These are phyloP conservation scores for Pichia terricola DNA, from an alignment of 1,139 yeast genomes.

Conservation along the genomic window DNA sequence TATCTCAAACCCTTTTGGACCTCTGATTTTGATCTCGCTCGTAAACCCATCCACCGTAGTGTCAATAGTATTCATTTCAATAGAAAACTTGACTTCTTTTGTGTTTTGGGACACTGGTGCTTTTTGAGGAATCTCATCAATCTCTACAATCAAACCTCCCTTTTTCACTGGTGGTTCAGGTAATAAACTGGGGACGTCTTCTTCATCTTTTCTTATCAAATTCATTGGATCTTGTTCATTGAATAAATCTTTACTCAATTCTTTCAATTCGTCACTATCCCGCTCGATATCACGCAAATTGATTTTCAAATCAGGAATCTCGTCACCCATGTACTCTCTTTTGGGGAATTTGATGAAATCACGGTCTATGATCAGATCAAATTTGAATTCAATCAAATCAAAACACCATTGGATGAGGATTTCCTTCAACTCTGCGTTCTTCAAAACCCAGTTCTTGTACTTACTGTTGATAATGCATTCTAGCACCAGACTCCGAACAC, in stretches of 20 bases:
- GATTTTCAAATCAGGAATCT: conserved; percentile 25
- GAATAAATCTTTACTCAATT: conserved; percentile 7
- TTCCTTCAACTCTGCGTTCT: conserved; percentile 39
- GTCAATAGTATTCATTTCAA: neutral
- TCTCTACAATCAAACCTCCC: conserved; percentile 1
- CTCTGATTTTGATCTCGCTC: too few relatives aligned
- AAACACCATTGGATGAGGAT: conserved; percentile 55
- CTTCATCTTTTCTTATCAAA: conserved; percentile 31
- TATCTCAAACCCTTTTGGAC: too few relatives aligned
- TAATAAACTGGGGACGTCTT: conserved; percentile 1
- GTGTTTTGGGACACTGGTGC: neutral
- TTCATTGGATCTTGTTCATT: conserved; percentile 34
- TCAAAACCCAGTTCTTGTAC: conserved; percentile 54
- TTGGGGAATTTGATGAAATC: conserved; percentile 42
- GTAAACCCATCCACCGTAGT: too few relatives aligned
- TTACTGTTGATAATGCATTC: conserved; percentile 66
- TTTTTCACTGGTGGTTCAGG: neutral
- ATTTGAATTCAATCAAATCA: conserved; percentile 54
- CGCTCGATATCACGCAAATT: conserved; percentile 30
- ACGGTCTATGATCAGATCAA: conserved; percentile 32
- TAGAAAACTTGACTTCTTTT: neutral
- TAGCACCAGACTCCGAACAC: conserved; percentile 50
- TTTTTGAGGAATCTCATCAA: neutral
- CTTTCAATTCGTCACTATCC: conserved; percentile 28
- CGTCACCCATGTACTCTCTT: conserved; percentile 49